phyloP scores from a whole-genome alignment of 1,284 basidiomycete genomes.

The Ceratobasidium sp. region DNA sequence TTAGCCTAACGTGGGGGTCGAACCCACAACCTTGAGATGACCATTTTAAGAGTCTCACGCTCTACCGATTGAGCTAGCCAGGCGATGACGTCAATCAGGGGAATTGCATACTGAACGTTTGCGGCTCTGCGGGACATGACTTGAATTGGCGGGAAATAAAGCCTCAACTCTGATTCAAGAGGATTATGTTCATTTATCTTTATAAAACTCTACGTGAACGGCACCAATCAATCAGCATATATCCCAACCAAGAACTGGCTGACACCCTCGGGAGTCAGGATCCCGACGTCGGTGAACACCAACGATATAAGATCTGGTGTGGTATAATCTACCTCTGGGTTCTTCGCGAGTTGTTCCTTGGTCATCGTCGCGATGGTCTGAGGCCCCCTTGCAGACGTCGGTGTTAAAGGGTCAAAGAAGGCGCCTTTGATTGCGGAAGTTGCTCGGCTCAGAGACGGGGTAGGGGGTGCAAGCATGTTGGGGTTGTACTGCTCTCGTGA shows the following conservation, averaged over 20 bases:
- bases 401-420: slow-evolving; percentile 36
- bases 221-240: slow-evolving; percentile 67
- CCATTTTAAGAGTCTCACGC: slow-evolving; percentile 45
- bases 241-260: slow-evolving; percentile 92
- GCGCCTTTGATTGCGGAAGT: background rate
- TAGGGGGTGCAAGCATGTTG: slow-evolving; percentile 26
- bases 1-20: slow-evolving; percentile 42
- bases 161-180: too few species aligned
- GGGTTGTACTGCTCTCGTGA: slow-evolving; percentile 18
- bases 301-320: slow-evolving; percentile 91
- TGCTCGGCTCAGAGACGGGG: slow-evolving; percentile 30
- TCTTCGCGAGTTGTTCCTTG: slow-evolving; percentile 78
- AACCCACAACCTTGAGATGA: slow-evolving; percentile 45
- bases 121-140: too few species aligned
- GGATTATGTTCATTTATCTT: too few species aligned
- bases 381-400: slow-evolving; percentile 28
- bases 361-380: slow-evolving; percentile 63
- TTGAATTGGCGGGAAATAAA: too few species aligned
- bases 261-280: slow-evolving; percentile 91
- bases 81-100: too few species aligned
- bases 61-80: slow-evolving; percentile 47
- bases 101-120: too few species aligned
- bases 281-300: slow-evolving; percentile 92
- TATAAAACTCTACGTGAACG: too few species aligned
- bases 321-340: slow-evolving; percentile 87